Percentiles rank a stretch among this genome's conserved stretches.
Evolutionary conservation across 805 yeast genomes (phyloP).

Genomic region (Wickerhamiella nectarea): DNA sequence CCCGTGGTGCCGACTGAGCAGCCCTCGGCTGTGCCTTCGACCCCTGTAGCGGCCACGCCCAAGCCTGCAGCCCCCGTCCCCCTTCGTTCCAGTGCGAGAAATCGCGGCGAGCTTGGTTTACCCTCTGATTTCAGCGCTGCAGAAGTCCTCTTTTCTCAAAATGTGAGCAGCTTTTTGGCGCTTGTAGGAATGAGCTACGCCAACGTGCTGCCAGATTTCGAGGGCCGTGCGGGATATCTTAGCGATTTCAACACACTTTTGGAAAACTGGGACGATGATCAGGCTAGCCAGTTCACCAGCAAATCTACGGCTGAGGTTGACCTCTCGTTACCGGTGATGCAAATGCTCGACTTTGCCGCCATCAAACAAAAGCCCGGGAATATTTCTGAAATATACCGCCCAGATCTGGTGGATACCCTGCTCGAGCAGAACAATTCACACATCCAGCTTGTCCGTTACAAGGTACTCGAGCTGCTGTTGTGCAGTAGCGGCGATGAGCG

Average conservation of each 20-base stretch:
- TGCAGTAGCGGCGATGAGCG: neutral
- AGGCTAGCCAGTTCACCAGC: slow-evolving; percentile 20
- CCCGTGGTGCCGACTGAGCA: neutral
- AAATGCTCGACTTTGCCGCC: slow-evolving; percentile 23
- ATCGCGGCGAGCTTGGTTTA: neutral
- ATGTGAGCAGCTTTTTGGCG: slow-evolving; percentile 5
- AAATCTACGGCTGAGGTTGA: slow-evolving; percentile 10
- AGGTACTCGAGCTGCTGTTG: slow-evolving; percentile 19
- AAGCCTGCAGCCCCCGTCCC: neutral
- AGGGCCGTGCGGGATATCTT: slow-evolving; percentile 13
- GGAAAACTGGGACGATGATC: slow-evolving; percentile 27
- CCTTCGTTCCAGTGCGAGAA: slow-evolving; percentile 2
- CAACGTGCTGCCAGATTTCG: slow-evolving; percentile 5
- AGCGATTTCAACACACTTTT: slow-evolving; percentile 27
- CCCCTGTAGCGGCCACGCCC: neutral
- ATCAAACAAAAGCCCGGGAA: slow-evolving; percentile 12
- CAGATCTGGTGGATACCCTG: slow-evolving; percentile 18
- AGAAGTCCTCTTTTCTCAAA: slow-evolving; percentile 6
- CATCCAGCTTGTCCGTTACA: slow-evolving; percentile 29
- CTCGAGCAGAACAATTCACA: slow-evolving; percentile 20
- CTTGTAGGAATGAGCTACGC: slow-evolving; percentile 1
- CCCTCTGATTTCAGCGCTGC: slow-evolving; percentile 4
- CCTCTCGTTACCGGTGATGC: slow-evolving; percentile 21
- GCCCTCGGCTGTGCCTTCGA: too few relatives aligned
- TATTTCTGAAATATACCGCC: slow-evolving; percentile 21